Base-by-base conservation (phyloP, 163 green algal species). In the Chlamydomonas reinhardtii region DNA sequence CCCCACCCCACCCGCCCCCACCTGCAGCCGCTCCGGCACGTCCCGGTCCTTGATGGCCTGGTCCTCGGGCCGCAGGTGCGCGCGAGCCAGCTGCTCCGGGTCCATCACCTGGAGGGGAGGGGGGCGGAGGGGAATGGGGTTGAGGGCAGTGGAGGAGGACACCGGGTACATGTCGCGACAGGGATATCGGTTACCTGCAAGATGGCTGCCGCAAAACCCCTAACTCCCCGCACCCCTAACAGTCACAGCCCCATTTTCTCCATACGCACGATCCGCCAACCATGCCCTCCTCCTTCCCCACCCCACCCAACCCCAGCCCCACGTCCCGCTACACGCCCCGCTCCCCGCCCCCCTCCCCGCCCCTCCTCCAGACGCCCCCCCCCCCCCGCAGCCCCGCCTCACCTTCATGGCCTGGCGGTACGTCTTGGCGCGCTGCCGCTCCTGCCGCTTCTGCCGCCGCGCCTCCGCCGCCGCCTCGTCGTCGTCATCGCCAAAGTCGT, bases 1-100 rank as follows among this genome's bases (percentile, higher is more conserved):
- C 56, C 62, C 62, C 62, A 19, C n/a, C 62, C 62, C 25, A 5
- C 27, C 62, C 59, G 6, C 4, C 25, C 76, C 24, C 43, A 95
- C 76, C 88, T 97, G 95, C 70, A 94, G 78, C 17, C 95, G 87
- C 89, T 97, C 95, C 4, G 95, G 95, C 32, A 96, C 16, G 83
- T 97, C 94, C 39, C 74, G 90, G 35, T 91, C 87, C 37, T 94
- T 88, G 43, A 97, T 95, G 14, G 64, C 64, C 65, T 89, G 82
- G 81, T 97, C 95, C 79, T 87, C 61, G 17, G 94, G 91, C 75
- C 91, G 85, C 83, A 97, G 79, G 89, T 93, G 93, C 52, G 93
- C 90, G 19, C 85, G 78, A n/a, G 82, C 91, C 76, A 96, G 83
- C 71, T 93, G 83, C 83, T 94, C 91, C 15, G 94, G 94, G 86